Evolutionary conservation across 2,329 filamentous ascomycete species (phyloP).

Genomic region (Pleurostoma richardsiae): DNA sequence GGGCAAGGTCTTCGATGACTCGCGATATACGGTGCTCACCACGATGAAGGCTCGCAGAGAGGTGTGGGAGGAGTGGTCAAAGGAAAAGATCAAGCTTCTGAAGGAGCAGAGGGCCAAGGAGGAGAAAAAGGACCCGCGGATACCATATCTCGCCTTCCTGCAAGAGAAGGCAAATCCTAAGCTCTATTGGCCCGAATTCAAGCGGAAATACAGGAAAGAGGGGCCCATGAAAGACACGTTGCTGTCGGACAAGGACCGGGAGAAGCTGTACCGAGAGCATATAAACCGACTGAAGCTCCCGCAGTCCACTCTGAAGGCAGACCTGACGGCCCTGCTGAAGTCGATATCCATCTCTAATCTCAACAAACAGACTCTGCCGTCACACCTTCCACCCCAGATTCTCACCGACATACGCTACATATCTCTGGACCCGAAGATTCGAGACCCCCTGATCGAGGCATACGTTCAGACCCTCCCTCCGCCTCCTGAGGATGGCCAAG

Average conservation of each 20-base stretch:
- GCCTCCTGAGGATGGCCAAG: conserved; percentile 39
- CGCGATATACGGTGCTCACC: conserved; percentile 75
- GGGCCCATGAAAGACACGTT: conserved; percentile 70
- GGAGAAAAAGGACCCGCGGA: conserved; percentile 76
- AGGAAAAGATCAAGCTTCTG: conserved; percentile 67
- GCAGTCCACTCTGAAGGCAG: conserved; percentile 60
- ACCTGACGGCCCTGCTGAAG: conserved; percentile 62
- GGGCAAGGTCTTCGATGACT: conserved; percentile 75
- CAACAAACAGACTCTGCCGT: conserved; percentile 52
- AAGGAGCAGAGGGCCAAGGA: conserved; percentile 69
- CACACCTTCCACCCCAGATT: conserved; percentile 56
- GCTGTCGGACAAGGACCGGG: conserved; percentile 70
- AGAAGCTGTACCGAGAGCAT: conserved; percentile 75
- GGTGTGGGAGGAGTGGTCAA: conserved; percentile 79
- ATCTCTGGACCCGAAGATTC: conserved; percentile 53
- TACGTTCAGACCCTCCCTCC: conserved; percentile 61
- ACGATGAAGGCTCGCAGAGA: conserved; percentile 80
- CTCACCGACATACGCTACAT: conserved; percentile 66
- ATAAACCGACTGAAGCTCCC: conserved; percentile 63
- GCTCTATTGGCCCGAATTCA: conserved; percentile 96
- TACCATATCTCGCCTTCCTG: conserved; percentile 78
- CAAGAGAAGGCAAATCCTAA: conserved; percentile 81
- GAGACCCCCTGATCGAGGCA: conserved; percentile 61
- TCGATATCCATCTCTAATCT: conserved; percentile 52
- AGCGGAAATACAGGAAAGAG: conserved; percentile 82